phyloP scores from a whole-genome alignment of 2,329 filamentous ascomycete genomes.

The Monosporascus sp. region DNA sequence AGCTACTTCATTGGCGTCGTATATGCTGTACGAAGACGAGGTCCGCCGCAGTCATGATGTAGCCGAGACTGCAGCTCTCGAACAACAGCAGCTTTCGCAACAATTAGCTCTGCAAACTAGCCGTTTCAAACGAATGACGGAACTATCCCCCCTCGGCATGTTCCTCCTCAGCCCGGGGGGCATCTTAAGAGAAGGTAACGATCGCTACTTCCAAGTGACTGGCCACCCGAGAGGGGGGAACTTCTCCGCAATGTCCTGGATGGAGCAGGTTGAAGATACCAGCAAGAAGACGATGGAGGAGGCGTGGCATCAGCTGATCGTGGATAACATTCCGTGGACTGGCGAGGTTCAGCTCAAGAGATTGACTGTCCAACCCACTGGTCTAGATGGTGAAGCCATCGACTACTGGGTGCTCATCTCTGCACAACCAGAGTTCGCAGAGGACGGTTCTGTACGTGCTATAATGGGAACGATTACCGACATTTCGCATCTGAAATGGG shows the following conservation, averaged over 20 bases:
- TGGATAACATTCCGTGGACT: constrained; percentile 29
- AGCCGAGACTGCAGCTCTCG: constrained; percentile 28
- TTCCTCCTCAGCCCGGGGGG: constrained; percentile 34
- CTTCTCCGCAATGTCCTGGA: constrained; percentile 35
- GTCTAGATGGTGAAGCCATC: constrained; percentile 31
- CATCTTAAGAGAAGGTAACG: constrained; percentile 37
- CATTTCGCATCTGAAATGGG: constrained; percentile 39
- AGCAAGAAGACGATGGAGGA: constrained; percentile 26
- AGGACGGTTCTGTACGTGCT: constrained; percentile 28
- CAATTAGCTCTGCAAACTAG: constrained; percentile 30
- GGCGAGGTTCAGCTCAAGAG: constrained; percentile 38
- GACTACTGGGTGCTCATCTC: constrained; percentile 39
- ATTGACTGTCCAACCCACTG: constrained; percentile 20
- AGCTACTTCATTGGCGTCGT: constrained; percentile 57
- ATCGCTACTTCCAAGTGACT: constrained; percentile 42
- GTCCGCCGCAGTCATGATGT: constrained; percentile 42
- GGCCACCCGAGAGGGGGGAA: constrained; percentile 30
- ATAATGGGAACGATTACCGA: constrained; percentile 38
- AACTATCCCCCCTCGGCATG: constrained; percentile 31
- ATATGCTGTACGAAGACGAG: constrained; percentile 61
- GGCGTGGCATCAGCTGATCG: constrained; percentile 32
- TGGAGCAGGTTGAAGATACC: constrained; percentile 31
- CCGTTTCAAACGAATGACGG: constrained; percentile 31
- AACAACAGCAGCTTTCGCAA: constrained; percentile 28
- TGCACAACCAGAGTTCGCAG: constrained; percentile 27